Conservation (phyloP, 2,329 filamentous ascomycete species). For the Ceratocystis alfenasii region DNA sequence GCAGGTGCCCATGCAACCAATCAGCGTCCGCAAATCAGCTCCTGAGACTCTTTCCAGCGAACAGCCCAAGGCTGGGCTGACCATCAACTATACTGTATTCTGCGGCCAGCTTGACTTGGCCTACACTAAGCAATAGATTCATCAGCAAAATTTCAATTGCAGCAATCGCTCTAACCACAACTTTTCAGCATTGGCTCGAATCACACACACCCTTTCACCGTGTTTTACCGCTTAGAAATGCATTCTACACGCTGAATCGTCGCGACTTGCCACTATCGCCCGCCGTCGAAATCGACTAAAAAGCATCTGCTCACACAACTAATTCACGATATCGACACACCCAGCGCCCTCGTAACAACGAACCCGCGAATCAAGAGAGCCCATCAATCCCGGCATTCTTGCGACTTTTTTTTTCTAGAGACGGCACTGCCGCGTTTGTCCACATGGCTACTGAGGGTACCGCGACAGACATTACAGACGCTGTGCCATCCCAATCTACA, state of each 20-base stretch:
- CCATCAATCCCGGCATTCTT: neutral
- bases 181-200: neutral
- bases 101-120: neutral
- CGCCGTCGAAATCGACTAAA: neutral
- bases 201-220: neutral
- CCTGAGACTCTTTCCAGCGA: neutral
- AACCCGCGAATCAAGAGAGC: neutral
- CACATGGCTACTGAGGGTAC: too few species aligned
- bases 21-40: constrained; percentile 16
- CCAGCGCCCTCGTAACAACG: neutral
- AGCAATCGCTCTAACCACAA: neutral
- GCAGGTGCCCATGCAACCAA: constrained; percentile 18
- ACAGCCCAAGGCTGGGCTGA: neutral
- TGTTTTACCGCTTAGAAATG: neutral
- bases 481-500: neutral
- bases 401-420: too few species aligned
- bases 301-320: neutral
- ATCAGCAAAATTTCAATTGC: neutral
- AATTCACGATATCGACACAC: neutral
- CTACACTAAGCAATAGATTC: neutral
- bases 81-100: neutral
- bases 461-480: neutral
- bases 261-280: constrained; percentile 1
- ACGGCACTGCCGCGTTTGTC: neutral
- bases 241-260: neutral